Evolutionary conservation across 2,329 filamentous ascomycete genomes (phyloP).

Genomic region (Leptographium galeiforme): DNA sequence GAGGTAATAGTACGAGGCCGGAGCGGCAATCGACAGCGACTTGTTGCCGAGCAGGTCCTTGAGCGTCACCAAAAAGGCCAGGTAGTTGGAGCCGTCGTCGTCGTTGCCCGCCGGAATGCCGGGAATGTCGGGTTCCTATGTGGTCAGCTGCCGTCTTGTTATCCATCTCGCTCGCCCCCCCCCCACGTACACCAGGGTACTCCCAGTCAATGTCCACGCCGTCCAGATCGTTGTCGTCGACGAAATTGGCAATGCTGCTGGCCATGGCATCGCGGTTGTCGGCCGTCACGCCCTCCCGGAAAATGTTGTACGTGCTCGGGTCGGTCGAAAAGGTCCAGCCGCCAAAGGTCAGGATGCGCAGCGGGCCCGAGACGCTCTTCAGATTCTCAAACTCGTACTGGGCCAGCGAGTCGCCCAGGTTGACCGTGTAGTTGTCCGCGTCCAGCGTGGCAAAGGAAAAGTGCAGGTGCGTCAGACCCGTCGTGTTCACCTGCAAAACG

Average conservation of each 20-base stretch:
- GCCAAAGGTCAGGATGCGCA: conserved; percentile 27
- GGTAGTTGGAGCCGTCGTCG: conserved; percentile 21
- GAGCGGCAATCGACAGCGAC: conserved; percentile 15
- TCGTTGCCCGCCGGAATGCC: conserved; percentile 18
- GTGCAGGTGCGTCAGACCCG: conserved; percentile 18
- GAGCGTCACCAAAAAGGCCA: conserved; percentile 17
- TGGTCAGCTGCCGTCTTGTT: too few relatives aligned
- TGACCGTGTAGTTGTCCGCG: conserved; percentile 11
- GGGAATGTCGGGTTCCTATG: conserved; percentile 10
- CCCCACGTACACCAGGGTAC: too few relatives aligned
- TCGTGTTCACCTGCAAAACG: conserved; percentile 12
- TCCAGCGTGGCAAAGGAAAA: conserved; percentile 19
- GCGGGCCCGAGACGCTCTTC: conserved; percentile 15
- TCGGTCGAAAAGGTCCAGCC: conserved; percentile 30
- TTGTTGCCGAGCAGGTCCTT: conserved; percentile 7
- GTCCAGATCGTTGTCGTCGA: conserved; percentile 2
- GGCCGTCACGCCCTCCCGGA: conserved; percentile 15
- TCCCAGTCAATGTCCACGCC: conserved; percentile 9
- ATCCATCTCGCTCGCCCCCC: too few relatives aligned
- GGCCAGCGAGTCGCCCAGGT: conserved; percentile 6
- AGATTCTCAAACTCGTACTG: conserved; percentile 19
- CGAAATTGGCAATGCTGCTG: conserved; percentile 5
- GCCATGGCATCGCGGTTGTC: conserved; percentile 6
- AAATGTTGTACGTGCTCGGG: conserved; percentile 21
- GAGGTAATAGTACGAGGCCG: conserved; percentile 21